Conservation (phyloP, 1,284 basidiomycete genomes). For the Rhodotorula mucilaginosa region DNA sequence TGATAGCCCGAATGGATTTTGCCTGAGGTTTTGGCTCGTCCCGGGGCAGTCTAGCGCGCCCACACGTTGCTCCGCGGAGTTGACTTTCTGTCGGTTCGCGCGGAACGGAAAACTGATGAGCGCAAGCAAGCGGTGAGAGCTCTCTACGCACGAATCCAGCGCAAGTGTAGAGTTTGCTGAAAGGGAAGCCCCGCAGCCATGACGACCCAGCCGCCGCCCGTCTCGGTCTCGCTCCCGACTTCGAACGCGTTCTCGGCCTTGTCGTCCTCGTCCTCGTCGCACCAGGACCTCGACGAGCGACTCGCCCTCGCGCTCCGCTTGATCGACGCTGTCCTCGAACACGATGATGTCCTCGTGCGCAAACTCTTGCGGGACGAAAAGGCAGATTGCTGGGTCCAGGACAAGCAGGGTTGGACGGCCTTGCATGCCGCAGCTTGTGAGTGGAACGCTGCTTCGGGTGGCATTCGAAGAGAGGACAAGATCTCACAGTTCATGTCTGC, state of each 20-base stretch:
- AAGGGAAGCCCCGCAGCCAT: not conserved
- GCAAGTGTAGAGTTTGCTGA: no score
- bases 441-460: not conserved
- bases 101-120: no score
- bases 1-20: no score
- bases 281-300: constrained; percentile 13
- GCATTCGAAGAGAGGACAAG: no score
- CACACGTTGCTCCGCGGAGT: no score
- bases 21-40: no score
- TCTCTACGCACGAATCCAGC: no score
- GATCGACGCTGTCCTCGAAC: constrained; percentile 25
- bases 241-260: not conserved
- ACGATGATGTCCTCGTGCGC: constrained; percentile 4
- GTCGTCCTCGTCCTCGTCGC: not conserved
- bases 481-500: no score
- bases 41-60: no score
- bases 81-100: no score
- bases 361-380: constrained; percentile 47
- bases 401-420: constrained; percentile 74
- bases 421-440: constrained; percentile 77
- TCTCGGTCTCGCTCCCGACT: constrained; percentile 5
- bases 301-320: constrained; percentile 24
- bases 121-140: no score
- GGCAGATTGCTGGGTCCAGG: constrained; percentile 89
- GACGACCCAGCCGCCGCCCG: not conserved